Conservation (phyloP, 306 rosid species). For the apple (Malus domestica) region ASM211411v1 NC_041800.1:406001-406500, state of each 20-base stretch:
- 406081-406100: slow-evolving; percentile 95
- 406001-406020: neutral
- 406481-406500: slow-evolving; percentile 1
- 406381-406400: slow-evolving; percentile 13
- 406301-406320: neutral
- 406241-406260: neutral
- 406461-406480: slow-evolving; percentile 16
- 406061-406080: neutral
- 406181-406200: slow-evolving; percentile 35
- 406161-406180: slow-evolving; percentile 34
- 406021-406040: neutral
- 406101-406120: slow-evolving; percentile 73
- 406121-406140: slow-evolving; percentile 26
- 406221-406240: neutral
- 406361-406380: slow-evolving; percentile 1
- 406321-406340: slow-evolving; percentile 8
- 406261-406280: neutral
- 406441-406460: slow-evolving; percentile 10
- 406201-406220: slow-evolving; percentile 82
- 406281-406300: slow-evolving; percentile 9
- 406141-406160: slow-evolving; percentile 37
- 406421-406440: slow-evolving; percentile 1
- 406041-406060: neutral
- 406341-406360: neutral
- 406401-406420: slow-evolving; percentile 17